Evolutionary conservation across 169 alveolate genomes (phyloP).

Genomic region (Babesia gibsoni): DNA sequence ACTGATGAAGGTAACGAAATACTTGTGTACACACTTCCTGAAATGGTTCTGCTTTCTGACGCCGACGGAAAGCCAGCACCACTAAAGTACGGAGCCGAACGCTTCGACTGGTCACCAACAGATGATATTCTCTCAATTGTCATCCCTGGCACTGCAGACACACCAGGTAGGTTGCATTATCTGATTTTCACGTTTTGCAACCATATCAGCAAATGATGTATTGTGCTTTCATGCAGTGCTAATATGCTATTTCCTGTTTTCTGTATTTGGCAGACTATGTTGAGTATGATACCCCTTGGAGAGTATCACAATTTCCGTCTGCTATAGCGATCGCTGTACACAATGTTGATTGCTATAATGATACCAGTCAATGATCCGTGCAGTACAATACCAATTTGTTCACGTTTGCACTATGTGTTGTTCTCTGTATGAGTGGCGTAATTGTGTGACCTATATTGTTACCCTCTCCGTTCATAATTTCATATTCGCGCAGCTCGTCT

Average conservation of each 20-base stretch:
- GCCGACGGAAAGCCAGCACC: constrained; percentile 79
- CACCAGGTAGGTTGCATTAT: constrained; percentile 76
- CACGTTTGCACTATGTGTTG: too few relatives aligned
- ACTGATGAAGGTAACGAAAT: constrained; percentile 65
- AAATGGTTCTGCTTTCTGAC: constrained; percentile 75
- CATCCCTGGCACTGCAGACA: constrained; percentile 83
- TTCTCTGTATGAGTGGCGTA: too few relatives aligned
- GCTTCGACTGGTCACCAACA: constrained; percentile 89
- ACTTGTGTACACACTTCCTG: constrained; percentile 75
- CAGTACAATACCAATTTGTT: constrained; percentile 40
- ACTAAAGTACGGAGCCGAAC: constrained; percentile 78
- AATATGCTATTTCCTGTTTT: not conserved
- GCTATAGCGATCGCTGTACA: constrained; percentile 18
- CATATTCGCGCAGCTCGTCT: constrained; percentile 62
- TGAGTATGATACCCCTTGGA: constrained; percentile 20
- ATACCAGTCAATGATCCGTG: constrained; percentile 49
- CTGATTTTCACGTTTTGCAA: not conserved
- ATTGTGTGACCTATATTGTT: too few relatives aligned
- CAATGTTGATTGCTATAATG: constrained; percentile 4
- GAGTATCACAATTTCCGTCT: constrained; percentile 18
- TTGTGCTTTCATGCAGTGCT: not conserved
- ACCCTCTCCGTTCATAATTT: too few relatives aligned
- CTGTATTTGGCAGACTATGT: constrained; percentile 10
- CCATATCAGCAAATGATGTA: not conserved
- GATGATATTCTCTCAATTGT: constrained; percentile 84